phyloP scores from a whole-genome alignment of 1,139 yeast genomes.

The Pichia sp. region DNA sequence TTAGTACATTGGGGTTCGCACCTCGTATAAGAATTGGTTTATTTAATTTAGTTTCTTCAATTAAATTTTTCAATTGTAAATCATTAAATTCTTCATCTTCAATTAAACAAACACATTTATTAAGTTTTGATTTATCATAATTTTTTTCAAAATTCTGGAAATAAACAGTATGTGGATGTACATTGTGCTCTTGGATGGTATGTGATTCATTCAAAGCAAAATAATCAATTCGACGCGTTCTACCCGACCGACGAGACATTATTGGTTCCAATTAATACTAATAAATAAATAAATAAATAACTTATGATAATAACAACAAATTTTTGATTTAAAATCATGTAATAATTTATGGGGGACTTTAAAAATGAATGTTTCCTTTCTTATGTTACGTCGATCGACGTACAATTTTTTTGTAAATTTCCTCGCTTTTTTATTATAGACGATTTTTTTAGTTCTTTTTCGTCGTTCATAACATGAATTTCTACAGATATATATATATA shows the following conservation, averaged over 20 bases:
- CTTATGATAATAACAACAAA: too few species aligned
- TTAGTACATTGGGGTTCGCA: constrained; percentile 18
- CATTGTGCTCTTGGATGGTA: constrained; percentile 47
- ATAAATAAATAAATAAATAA: too few species aligned
- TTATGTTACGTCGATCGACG: too few species aligned
- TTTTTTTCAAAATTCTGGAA: constrained; percentile 33
- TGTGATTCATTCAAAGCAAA: constrained; percentile 77
- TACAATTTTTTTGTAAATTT: too few species aligned
- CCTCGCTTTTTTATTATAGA: too few species aligned
- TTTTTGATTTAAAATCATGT: too few species aligned
- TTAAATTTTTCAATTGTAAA: constrained; percentile 31
- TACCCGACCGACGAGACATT: constrained; percentile 12
- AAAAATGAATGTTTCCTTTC: too few species aligned
- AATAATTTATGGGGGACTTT: too few species aligned
- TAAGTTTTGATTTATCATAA: constrained; percentile 14
- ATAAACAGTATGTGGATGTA: constrained; percentile 70
- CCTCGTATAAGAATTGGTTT: constrained; percentile 31
- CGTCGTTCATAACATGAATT: too few species aligned
- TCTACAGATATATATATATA: too few species aligned
- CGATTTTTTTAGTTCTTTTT: too few species aligned
- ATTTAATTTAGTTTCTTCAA: constrained; percentile 35
- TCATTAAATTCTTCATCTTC: constrained; percentile 30
- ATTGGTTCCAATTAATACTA: not conserved
- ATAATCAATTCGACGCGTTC: constrained; percentile 49
- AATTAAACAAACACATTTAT: constrained; percentile 24